phyloP scores from a whole-genome alignment of 1,139 yeast species.

The Hyphopichia buzzinii region DNA sequence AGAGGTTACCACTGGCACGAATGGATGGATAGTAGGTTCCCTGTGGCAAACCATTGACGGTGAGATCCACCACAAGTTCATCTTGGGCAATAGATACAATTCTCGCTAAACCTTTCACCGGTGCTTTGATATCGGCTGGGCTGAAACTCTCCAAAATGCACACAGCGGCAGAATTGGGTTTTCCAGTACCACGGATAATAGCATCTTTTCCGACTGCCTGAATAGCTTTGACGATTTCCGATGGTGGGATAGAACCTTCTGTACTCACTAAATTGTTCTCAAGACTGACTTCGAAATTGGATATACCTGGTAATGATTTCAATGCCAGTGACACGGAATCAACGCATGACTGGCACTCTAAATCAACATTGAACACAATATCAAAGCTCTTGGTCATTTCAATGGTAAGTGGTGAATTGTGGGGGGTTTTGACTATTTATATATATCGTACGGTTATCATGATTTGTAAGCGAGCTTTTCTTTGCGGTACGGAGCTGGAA shows the following conservation, averaged over 20 bases:
- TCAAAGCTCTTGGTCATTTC: conserved; percentile 48
- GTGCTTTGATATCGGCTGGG: conserved; percentile 43
- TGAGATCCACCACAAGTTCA: conserved; percentile 67
- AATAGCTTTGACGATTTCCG: conserved; percentile 60
- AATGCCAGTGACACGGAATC: conserved; percentile 56
- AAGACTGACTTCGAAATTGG: conserved; percentile 52
- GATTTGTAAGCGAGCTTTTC: too few species aligned
- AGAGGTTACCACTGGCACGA: conserved; percentile 71
- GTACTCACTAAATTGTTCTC: conserved; percentile 59
- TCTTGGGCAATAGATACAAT: conserved; percentile 65
- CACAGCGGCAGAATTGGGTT: conserved; percentile 86
- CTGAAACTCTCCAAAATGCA: conserved; percentile 79
- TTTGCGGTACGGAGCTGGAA: too few species aligned
- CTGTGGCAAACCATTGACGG: conserved; percentile 64
- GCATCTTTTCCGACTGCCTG: conserved; percentile 82
- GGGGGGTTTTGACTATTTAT: too few species aligned
- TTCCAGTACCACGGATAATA: conserved; percentile 87
- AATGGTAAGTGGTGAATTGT: too few species aligned
- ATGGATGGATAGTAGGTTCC: conserved; percentile 72
- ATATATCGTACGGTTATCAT: too few species aligned
- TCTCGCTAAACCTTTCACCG: conserved; percentile 85
- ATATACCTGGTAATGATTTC: conserved; percentile 44
- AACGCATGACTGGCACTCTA: conserved; percentile 72
- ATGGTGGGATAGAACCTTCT: conserved; percentile 67
- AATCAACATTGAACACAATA: conserved; percentile 75